Conservation (phyloP, 805 yeast species). For the Vanderwaltozyma polyspora region DNA sequence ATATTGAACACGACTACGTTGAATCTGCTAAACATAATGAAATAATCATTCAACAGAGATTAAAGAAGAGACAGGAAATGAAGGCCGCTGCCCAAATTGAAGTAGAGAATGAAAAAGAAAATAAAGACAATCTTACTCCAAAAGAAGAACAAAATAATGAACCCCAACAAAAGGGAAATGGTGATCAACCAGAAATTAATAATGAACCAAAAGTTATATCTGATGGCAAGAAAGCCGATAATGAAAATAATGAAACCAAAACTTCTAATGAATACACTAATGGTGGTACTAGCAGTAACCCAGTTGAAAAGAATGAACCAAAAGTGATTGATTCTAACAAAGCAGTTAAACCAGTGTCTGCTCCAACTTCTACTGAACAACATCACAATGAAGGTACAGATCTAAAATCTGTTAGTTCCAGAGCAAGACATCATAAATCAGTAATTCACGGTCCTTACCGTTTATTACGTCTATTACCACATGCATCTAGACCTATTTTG, state of each 20-base stretch:
- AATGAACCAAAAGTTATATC: background rate
- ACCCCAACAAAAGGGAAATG: constrained; percentile 3
- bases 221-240: background rate
- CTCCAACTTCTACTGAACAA: constrained; percentile 6
- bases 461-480: constrained; percentile 69
- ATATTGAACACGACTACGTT: constrained; percentile 62
- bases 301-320: background rate
- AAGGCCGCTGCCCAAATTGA: constrained; percentile 2
- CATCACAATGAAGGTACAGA: constrained; percentile 6
- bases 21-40: constrained; percentile 66
- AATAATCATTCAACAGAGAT: constrained; percentile 41
- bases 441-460: constrained; percentile 77
- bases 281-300: constrained; percentile 2
- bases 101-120: constrained; percentile 3
- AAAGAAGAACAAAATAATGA: constrained; percentile 4
- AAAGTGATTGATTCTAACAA: background rate
- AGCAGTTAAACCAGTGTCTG: background rate
- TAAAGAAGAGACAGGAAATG: constrained; percentile 8
- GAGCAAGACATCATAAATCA: constrained; percentile 29
- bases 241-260: constrained; percentile 1
- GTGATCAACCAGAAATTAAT: constrained; percentile 1
- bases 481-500: constrained; percentile 68
- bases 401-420: background rate
- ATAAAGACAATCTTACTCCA: constrained; percentile 4
- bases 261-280: constrained; percentile 1